Conservation (phyloP, 2,329 filamentous ascomycete species). For the Fusarium sarcochroum region DNA sequence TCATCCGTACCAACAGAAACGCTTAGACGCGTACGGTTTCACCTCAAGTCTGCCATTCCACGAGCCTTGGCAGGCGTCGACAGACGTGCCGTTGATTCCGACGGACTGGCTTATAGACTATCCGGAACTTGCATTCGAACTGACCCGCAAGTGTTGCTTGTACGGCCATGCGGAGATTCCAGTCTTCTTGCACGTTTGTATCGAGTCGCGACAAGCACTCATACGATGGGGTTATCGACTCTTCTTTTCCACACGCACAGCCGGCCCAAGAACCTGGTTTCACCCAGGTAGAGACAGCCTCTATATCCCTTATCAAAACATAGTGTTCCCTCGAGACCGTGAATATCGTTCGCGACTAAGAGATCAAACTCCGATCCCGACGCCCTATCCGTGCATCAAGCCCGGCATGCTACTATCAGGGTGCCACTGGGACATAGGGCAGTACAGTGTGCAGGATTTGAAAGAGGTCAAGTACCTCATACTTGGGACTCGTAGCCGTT, state of each 20-base stretch:
- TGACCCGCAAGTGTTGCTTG: neutral
- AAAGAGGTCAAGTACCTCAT: neutral
- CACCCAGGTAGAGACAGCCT: neutral
- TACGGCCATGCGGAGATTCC: neutral
- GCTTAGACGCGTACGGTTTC: neutral
- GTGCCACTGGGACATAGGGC: slow-evolving; percentile 2
- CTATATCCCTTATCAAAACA: neutral
- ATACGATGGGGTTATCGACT: neutral
- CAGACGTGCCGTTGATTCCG: neutral
- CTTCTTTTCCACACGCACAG: neutral
- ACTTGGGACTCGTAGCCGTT: neutral
- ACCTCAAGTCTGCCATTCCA: neutral
- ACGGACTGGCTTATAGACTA: neutral
- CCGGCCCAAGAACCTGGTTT: neutral
- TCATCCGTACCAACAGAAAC: neutral
- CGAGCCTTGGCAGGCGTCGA: neutral
- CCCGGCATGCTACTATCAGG: neutral
- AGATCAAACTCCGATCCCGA: too few relatives aligned
- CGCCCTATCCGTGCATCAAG: too few relatives aligned
- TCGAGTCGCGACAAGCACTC: neutral
- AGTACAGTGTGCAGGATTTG: neutral
- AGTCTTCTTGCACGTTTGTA: neutral
- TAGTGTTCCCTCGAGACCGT: neutral
- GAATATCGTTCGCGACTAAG: too few relatives aligned
- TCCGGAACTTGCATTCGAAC: slow-evolving; percentile 1